These are phyloP conservation scores for Paecilomyces dactylethromorphus DNA, from an alignment of 2,329 filamentous ascomycete genomes.

Conservation along the genomic window DNA sequence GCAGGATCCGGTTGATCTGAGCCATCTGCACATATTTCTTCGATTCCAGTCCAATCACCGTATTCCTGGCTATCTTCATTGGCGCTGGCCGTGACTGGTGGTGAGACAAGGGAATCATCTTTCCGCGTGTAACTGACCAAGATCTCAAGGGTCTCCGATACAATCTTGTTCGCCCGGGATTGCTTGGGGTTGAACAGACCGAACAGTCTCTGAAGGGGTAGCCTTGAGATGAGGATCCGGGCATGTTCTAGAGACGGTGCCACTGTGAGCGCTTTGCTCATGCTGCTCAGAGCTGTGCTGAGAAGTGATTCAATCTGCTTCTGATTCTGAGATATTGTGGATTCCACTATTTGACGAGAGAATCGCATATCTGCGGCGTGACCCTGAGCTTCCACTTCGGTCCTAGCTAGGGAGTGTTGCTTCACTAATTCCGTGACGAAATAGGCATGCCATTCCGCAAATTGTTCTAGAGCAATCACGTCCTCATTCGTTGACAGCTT, in stretches of 20 bases:
- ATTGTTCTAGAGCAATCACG: slow-evolving; percentile 36
- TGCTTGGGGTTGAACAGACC: slow-evolving; percentile 47
- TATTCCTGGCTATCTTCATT: slow-evolving; percentile 61
- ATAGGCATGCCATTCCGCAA: slow-evolving; percentile 50
- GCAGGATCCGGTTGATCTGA: slow-evolving; percentile 18
- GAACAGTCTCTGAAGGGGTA: slow-evolving; percentile 41
- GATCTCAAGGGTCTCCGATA: slow-evolving; percentile 46
- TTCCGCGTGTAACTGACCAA: slow-evolving; percentile 36
- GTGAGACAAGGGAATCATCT: slow-evolving; percentile 13
- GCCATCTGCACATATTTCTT: slow-evolving; percentile 36
- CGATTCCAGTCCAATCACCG: slow-evolving; percentile 52
- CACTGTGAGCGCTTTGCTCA: slow-evolving; percentile 43
- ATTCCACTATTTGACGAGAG: slow-evolving; percentile 42
- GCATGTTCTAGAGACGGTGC: slow-evolving; percentile 35
- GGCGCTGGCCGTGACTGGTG: slow-evolving; percentile 17
- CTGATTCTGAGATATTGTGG: slow-evolving; percentile 51
- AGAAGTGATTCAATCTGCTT: slow-evolving; percentile 50
- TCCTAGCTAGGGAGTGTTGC: slow-evolving; percentile 51
- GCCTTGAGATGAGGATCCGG: slow-evolving; percentile 36
- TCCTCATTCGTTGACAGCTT: slow-evolving; percentile 50
- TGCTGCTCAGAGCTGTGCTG: slow-evolving; percentile 44
- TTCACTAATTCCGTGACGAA: slow-evolving; percentile 47
- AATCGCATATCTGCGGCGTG: slow-evolving; percentile 29
- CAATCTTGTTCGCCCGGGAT: slow-evolving; percentile 36
- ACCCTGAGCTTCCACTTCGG: slow-evolving; percentile 51